phyloP scores from a whole-genome alignment of 768 basidiomycete species.

The Mycena olivaceomarginata region DNA sequence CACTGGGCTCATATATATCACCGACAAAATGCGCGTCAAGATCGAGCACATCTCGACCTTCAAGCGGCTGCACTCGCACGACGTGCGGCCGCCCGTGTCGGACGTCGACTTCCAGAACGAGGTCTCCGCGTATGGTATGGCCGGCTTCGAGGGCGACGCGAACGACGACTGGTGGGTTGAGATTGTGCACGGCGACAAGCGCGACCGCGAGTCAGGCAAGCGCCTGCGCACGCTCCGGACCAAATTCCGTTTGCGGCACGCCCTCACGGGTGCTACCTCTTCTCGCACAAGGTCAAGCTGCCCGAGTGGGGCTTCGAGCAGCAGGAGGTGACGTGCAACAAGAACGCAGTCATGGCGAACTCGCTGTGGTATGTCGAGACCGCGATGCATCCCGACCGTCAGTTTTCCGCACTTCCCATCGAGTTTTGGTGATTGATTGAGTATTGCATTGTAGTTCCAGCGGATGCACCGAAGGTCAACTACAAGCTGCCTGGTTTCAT shows the following conservation, averaged over 20 bases:
- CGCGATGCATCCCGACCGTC: slow-evolving; percentile 81
- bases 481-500: slow-evolving; percentile 94
- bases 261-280: slow-evolving; percentile 94
- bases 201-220: slow-evolving; percentile 80
- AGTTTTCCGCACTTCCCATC: neutral
- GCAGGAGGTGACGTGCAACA: slow-evolving; percentile 99
- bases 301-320: slow-evolving; percentile 99
- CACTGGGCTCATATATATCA: slow-evolving; percentile 69
- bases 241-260: slow-evolving; percentile 88
- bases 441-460: slow-evolving; percentile 71
- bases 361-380: slow-evolving; percentile 98
- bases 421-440: neutral
- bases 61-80: slow-evolving; percentile 96
- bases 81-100: slow-evolving; percentile 93
- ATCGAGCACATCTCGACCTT: slow-evolving; percentile 87
- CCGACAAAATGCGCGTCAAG: slow-evolving; percentile 82
- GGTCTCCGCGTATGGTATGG: slow-evolving; percentile 94
- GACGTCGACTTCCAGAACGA: slow-evolving; percentile 99
- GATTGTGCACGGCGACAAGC: slow-evolving; percentile 81
- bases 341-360: slow-evolving; percentile 93
- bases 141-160: slow-evolving; percentile 89
- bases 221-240: slow-evolving; percentile 89
- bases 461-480: slow-evolving; percentile 88
- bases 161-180: slow-evolving; percentile 97
- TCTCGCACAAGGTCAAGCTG: slow-evolving; percentile 98